Evolutionary conservation across 2,329 filamentous ascomycete genomes (phyloP), one percentile per base, ranked within the genome.

Genomic region (Exophiala spinifera): DNA sequence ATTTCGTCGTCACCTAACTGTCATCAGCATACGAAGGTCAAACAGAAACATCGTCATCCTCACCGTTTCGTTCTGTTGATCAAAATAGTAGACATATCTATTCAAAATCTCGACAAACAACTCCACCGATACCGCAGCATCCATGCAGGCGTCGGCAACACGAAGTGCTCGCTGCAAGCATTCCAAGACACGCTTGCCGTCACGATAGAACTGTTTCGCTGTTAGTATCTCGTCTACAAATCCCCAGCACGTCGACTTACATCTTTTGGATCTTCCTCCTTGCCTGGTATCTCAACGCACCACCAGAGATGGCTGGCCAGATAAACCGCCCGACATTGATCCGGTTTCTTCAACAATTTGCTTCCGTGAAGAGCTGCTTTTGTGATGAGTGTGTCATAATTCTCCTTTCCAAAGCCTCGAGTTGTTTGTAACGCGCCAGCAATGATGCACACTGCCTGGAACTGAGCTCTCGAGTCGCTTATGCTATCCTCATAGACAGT

Each of bases 91-190:
- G 49, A 97, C 91, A 70, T 99, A 99, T 72, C 94, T 85, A 72
- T 99, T 96, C 52, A 99, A 77, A 60, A 99, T 99, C 75, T 99
- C 94, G 53, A 99, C 92, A 73, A 99, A 99, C 46, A 99, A 81
- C 74, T 99, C 95, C 44, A 99, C 94, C 2, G 91, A 96, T 3
- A 96, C 91, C 5, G 91, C 90, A 6, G 91, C 94, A 72, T 99
- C 95, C 94, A 99, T 99, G 75, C 94, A 99, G 5, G 94, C 95
- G 72, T 99, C 94, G 2, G 94, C 95, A 23, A 99, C 95, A 33
- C 95, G 87, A 8, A 99, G 84, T 10, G 94, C 94, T 52, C 94
- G 87, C 72, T 99, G 94, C 45, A 99, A 79, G 67, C 94, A 99
- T 71, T 99, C 94, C 4, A 99, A 82, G 1, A 99, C 94, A 46